phyloP scores from a whole-genome alignment of 2,329 filamentous ascomycete species.

The Dothiorella sarmentorum region DNA sequence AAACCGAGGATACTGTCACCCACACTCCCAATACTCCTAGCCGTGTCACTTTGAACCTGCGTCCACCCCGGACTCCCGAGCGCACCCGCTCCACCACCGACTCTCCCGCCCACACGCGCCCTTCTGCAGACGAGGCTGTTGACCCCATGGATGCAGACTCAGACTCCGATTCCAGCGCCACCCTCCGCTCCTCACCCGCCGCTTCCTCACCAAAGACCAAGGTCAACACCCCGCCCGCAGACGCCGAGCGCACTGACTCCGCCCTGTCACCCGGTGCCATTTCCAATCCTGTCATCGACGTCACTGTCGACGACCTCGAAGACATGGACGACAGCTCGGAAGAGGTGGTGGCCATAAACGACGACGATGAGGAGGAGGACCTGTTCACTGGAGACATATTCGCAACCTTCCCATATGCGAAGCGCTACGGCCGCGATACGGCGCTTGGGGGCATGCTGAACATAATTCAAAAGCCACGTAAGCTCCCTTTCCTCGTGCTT shows the following conservation, averaged over 20 bases:
- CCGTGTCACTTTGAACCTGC: conserved; percentile 18
- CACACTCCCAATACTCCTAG: conserved; percentile 19
- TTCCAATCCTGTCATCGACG: conserved; percentile 37
- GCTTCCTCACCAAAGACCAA: conserved; percentile 2
- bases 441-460: conserved; percentile 5
- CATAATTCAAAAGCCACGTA: conserved; percentile 11
- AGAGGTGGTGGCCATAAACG: conserved; percentile 20
- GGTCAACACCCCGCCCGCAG: background rate
- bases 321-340: conserved; percentile 24
- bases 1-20: conserved; percentile 19
- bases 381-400: background rate
- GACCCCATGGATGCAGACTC: background rate
- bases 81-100: background rate
- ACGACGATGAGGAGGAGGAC: conserved; percentile 18
- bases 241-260: conserved; percentile 7
- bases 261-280: conserved; percentile 20
- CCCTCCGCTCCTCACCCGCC: conserved; percentile 8
- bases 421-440: background rate
- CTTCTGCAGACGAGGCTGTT: conserved; percentile 1
- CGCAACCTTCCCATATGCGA: conserved; percentile 31
- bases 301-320: conserved; percentile 33
- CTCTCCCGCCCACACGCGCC: background rate
- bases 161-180: conserved; percentile 5
- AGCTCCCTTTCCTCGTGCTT: background rate
- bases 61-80: conserved; percentile 8